These are phyloP conservation scores for Fusarium sororula DNA, from an alignment of 2,329 filamentous ascomycete species.

Conservation along the genomic window DNA sequence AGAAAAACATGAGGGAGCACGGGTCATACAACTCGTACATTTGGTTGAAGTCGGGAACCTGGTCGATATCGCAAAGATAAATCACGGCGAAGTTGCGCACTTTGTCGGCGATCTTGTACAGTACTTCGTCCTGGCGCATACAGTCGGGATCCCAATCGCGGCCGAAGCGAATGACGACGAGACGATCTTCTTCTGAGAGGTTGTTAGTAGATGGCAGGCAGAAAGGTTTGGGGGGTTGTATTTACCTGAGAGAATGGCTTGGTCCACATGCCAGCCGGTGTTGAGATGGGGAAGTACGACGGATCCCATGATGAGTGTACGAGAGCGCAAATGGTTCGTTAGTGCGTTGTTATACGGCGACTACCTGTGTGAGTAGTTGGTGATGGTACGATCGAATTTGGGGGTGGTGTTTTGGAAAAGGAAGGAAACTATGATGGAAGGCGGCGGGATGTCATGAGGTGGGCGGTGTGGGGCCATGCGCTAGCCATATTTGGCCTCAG, in stretches of 20 bases:
- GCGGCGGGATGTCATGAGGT: background rate
- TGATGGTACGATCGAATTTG: background rate
- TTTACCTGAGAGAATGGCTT: conserved; percentile 75
- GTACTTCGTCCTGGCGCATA: conserved; percentile 85
- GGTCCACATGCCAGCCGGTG: conserved; percentile 97
- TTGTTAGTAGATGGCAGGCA: conserved; percentile 7
- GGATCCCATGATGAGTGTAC: conserved; percentile 68
- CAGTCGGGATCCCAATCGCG: conserved; percentile 82
- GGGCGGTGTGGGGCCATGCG: background rate
- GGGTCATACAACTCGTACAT: conserved; percentile 96
- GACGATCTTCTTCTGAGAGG: conserved; percentile 79
- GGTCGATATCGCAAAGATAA: conserved; percentile 92
- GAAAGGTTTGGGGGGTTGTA: background rate
- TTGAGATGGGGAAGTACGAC: conserved; percentile 91
- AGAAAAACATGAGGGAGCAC: conserved; percentile 96
- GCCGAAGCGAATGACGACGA: conserved; percentile 94
- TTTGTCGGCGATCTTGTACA: conserved; percentile 91
- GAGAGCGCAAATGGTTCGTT: no score
- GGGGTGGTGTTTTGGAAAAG: conserved; percentile 2
- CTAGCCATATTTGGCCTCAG: conserved; percentile 3
- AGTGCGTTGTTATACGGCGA: background rate
- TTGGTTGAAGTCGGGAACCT: conserved; percentile 91
- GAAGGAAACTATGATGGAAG: conserved; percentile 26
- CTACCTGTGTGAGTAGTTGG: background rate
- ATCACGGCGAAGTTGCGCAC: conserved; percentile 95